A percentile compares a stretch with the other conserved stretches of the same genome.
phyloP scores from a whole-genome alignment of 2,329 filamentous ascomycete species.

The Westerdykella aurantiaca region DNA sequence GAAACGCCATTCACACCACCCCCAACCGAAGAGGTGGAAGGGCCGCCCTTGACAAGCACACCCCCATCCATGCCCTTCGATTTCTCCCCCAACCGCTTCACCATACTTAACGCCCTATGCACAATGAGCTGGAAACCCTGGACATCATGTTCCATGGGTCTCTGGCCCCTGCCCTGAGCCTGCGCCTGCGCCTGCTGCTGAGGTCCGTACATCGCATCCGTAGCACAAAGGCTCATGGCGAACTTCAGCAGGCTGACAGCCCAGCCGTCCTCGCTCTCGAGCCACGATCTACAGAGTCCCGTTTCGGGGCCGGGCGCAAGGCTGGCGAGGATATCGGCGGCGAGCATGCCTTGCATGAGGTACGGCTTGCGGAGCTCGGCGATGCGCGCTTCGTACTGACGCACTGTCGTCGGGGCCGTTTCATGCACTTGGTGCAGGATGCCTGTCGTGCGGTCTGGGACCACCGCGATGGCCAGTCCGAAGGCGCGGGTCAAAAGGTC shows the following conservation, averaged over 20 bases:
- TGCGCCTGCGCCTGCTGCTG: conserved; percentile 14
- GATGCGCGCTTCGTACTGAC: conserved; percentile 50
- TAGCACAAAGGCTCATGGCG: conserved; percentile 56
- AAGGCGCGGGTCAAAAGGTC: conserved; percentile 85
- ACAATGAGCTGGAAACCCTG: conserved; percentile 38
- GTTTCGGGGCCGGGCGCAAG: conserved; percentile 67
- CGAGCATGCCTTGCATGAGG: conserved; percentile 85
- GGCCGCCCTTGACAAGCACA: conserved; percentile 21
- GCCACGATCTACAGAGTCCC: conserved; percentile 70
- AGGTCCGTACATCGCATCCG: conserved; percentile 23
- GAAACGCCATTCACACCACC: background rate
- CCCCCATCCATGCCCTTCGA: conserved; percentile 29
- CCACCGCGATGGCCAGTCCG: conserved; percentile 74
- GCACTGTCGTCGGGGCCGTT: conserved; percentile 43
- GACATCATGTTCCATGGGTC: conserved; percentile 29
- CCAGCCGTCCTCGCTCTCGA: conserved; percentile 78
- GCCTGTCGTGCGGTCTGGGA: conserved; percentile 66
- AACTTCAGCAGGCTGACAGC: conserved; percentile 72
- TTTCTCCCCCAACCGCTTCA: conserved; percentile 44
- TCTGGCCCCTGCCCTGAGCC: conserved; percentile 18
- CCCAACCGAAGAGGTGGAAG: conserved; percentile 1
- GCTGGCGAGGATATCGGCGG: conserved; percentile 79
- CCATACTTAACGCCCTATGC: conserved; percentile 43
- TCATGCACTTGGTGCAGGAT: conserved; percentile 27
- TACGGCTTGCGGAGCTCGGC: conserved; percentile 81